Percentiles rank a stretch among this genome's conserved stretches.
These are phyloP conservation scores for Inga oerstediana DNA, from an alignment of 306 rosid species.

Conservation along the genomic window DNA sequence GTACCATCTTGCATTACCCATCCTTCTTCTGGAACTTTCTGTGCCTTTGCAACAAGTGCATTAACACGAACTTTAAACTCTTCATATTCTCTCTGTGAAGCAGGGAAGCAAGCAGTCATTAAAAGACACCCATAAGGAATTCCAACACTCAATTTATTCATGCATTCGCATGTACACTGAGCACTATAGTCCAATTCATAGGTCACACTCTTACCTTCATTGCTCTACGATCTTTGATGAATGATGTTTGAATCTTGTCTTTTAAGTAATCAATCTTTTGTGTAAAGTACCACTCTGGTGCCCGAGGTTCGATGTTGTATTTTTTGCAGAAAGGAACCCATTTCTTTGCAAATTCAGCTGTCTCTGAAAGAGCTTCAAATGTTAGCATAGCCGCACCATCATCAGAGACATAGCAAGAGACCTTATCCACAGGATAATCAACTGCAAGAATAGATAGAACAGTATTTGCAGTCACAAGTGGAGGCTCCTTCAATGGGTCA, in stretches of 20 bases:
- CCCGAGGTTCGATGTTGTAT: conserved; percentile 89
- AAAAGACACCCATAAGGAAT: conserved; percentile 17
- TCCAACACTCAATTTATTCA: not conserved
- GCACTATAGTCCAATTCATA: conserved; percentile 17
- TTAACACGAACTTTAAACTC: conserved; percentile 92
- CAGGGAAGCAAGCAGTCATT: conserved; percentile 21
- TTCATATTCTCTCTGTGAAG: conserved; percentile 86
- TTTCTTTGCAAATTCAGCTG: conserved; percentile 87
- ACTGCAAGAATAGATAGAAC: conserved; percentile 93
- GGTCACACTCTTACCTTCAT: conserved; percentile 70
- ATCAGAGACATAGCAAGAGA: conserved; percentile 97
- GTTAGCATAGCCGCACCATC: conserved; percentile 99
- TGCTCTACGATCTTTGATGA: conserved; percentile 96
- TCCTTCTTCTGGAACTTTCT: conserved; percentile 89
- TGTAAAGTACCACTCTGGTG: conserved; percentile 97
- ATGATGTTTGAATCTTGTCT: conserved; percentile 91
- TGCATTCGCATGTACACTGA: not conserved
- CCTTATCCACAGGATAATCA: conserved; percentile 97
- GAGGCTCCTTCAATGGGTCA: conserved; percentile 96
- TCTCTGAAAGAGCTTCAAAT: conserved; percentile 94
- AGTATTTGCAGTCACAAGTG: conserved; percentile 96
- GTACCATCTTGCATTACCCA: conserved; percentile 99
- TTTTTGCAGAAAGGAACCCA: conserved; percentile 96
- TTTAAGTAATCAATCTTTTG: conserved; percentile 96
- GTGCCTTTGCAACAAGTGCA: conserved; percentile 85